phyloP scores from a whole-genome alignment of 495 filamentous ascomycete genomes.

The Hypoxylon crocopeplum region DNA sequence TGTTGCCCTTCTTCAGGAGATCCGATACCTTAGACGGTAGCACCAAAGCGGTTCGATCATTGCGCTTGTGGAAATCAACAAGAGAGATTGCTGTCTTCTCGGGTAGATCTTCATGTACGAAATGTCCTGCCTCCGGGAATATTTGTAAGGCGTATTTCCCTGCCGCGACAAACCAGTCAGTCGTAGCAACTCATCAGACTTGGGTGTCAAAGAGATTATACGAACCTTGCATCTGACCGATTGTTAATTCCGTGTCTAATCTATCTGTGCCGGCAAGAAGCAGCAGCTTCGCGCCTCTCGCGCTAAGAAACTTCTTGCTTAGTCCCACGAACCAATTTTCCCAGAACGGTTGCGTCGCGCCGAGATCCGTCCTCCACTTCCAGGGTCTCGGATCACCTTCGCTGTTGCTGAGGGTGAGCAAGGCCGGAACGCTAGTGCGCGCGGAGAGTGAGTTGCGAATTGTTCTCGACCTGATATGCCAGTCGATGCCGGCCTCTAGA shows the following conservation, averaged over 20 bases:
- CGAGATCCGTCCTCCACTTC: constrained; percentile 88
- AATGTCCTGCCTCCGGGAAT: constrained; percentile 93
- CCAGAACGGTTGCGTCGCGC: constrained; percentile 89
- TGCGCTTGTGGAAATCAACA: constrained; percentile 89
- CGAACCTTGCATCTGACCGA: constrained; percentile 95
- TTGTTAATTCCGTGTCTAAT: constrained; percentile 92
- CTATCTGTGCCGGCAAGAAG: constrained; percentile 93
- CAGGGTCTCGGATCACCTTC: constrained; percentile 59
- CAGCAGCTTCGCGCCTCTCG: constrained; percentile 85
- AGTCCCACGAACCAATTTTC: constrained; percentile 90
- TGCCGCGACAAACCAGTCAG: constrained; percentile 39
- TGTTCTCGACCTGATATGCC: constrained; percentile 91
- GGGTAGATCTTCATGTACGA: constrained; percentile 93
- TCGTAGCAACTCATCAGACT: neutral
- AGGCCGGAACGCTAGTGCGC: constrained; percentile 82
- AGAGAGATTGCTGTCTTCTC: constrained; percentile 82
- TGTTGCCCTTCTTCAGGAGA: constrained; percentile 59
- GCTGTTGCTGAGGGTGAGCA: constrained; percentile 61
- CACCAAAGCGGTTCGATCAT: constrained; percentile 83
- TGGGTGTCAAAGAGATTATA: constrained; percentile 5
- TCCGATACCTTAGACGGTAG: constrained; percentile 87
- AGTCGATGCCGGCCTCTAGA: constrained; percentile 82
- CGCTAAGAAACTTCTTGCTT: constrained; percentile 85
- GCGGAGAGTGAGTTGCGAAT: constrained; percentile 84
- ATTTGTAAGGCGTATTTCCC: constrained; percentile 97